Percentiles rank a stretch among this genome's conserved stretches.
These are phyloP conservation scores for Neurospora sublineolata DNA, from an alignment of 495 filamentous ascomycete species.

Conservation along the genomic window DNA sequence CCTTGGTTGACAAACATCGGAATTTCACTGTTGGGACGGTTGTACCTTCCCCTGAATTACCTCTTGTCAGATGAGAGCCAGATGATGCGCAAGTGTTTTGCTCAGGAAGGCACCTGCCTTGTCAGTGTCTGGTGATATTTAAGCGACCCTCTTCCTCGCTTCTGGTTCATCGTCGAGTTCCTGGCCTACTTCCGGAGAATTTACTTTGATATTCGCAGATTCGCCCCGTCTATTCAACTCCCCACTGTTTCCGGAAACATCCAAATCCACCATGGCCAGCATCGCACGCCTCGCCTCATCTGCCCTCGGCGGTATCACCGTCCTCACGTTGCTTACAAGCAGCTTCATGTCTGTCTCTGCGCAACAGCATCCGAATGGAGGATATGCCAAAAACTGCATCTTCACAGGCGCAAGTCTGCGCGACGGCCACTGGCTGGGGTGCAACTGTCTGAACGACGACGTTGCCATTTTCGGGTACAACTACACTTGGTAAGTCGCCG, in stretches of 20 bases:
- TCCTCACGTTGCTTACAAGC: background rate
- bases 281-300: background rate
- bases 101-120: background rate
- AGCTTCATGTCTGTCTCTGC: background rate
- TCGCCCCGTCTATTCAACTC: background rate
- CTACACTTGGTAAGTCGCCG: constrained; percentile 10
- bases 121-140: background rate
- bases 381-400: constrained; percentile 6
- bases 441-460: constrained; percentile 11
- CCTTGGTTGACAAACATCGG: background rate
- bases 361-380: background rate
- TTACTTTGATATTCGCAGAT: background rate
- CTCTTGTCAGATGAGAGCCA: background rate
- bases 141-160: background rate
- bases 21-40: background rate
- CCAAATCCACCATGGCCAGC: background rate
- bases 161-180: background rate
- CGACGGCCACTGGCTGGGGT: constrained; percentile 9
- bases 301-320: background rate
- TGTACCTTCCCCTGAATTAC: background rate
- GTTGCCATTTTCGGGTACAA: constrained; percentile 9
- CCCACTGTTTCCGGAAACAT: background rate
- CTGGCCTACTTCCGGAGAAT: background rate
- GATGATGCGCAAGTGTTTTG: background rate
- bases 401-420: constrained; percentile 6